Conservation (phyloP, 192 early-diverging fungal species). For the Chytriomyces sp. region DNA sequence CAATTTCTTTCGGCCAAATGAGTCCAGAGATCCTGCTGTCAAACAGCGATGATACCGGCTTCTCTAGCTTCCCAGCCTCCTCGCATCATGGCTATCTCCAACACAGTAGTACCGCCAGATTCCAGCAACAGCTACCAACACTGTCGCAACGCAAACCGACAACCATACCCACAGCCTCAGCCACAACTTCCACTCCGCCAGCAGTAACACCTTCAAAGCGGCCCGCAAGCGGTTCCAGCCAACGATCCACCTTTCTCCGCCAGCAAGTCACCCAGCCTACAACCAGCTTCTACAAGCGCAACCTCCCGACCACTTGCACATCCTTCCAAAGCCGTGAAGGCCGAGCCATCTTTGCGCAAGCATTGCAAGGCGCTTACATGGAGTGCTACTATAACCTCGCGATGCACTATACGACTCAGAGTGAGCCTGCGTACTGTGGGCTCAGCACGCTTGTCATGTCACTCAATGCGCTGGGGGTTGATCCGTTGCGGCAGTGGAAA, state of each 20-base stretch:
- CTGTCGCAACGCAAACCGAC: background rate
- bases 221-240: background rate
- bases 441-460: slow-evolving; percentile 50
- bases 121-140: background rate
- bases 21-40: too few relatives aligned
- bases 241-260: background rate
- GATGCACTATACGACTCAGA: slow-evolving; percentile 48
- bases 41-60: too few relatives aligned
- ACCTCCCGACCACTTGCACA: slow-evolving; percentile 44
- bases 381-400: slow-evolving; percentile 48
- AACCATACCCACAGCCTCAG: background rate
- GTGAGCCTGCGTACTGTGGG: slow-evolving; percentile 55
- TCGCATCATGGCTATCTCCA: too few relatives aligned
- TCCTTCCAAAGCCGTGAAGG: slow-evolving; percentile 39
- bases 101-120: too few relatives aligned
- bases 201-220: background rate
- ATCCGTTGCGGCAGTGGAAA: slow-evolving; percentile 54
- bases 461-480: slow-evolving; percentile 51
- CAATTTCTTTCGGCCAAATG: too few relatives aligned
- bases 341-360: slow-evolving; percentile 37
- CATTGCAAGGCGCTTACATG: slow-evolving; percentile 34
- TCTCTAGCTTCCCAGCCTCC: too few relatives aligned
- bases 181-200: background rate
- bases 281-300: slow-evolving; percentile 44
- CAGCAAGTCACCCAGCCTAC: background rate